Base-by-base conservation (phyloP, 352 stramenopile genomes). In the Pelagophyceae sp. region DNA sequence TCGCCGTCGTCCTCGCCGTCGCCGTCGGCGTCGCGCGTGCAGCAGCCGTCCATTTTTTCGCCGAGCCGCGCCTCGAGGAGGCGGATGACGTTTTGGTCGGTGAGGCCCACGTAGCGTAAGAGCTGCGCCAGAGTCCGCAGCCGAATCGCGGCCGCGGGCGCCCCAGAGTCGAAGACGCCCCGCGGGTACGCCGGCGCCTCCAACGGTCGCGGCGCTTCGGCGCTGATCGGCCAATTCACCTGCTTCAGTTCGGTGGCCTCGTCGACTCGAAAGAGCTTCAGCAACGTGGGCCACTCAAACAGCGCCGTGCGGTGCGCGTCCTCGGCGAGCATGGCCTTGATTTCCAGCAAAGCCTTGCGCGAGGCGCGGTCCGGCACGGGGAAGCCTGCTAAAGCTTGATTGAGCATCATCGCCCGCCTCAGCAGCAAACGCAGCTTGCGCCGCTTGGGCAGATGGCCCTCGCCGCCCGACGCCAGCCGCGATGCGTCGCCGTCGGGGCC, bases 1-100 rank as follows among this genome's bases (percentile, higher is more conserved):
- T 40, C 29, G 61, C n/a, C 61, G 61, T 71, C 61, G n/a, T 71
- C 61, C n/a, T 74, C 67, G 63, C 63, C 63, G 63, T 72, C 63
- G 58, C 63, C 63, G 67, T 50, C 67, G 2, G 38, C 67, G 67
- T 35, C 67, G 35, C 67, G 33, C 67, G 33, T 38, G 33, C 61
- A 74, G 20, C 6, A n/a, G 1, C 6, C 67, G 33, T 74, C 67
- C 15, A 74, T 6, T 1, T 15, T 29, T 11, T 32, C n/a, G 20
- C 5, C 5, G 67, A 74, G 11, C 67, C 67, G 67, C 2, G 35
- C 15, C 67, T 74, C 67, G 5, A 74, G 6, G 35, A 74, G 38
- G 1, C 67, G 67, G 67, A 74, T 31, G 67, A 31, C 25, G 27
- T 58, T 58, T 33, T 38, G 6, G 38, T 74, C 67, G 6, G 33